Evolutionary conservation across 331 rosid genomes (phyloP).

Genomic region (Quercus phellos): DNA sequence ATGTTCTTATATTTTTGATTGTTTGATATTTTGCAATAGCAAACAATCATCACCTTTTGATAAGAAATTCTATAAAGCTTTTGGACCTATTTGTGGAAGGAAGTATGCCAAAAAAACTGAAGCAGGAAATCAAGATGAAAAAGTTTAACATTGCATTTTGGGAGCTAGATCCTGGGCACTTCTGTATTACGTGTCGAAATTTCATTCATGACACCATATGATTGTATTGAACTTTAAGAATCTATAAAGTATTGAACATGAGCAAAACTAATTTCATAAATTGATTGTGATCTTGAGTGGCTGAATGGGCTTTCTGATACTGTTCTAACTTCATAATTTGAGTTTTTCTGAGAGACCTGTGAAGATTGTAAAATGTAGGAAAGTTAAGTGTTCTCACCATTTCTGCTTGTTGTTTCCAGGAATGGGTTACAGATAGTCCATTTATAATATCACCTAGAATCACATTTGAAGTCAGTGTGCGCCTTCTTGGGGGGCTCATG

Average conservation of each 20-base stretch:
- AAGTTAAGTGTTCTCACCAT: constrained; percentile 7
- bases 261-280: neutral
- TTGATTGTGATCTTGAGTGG: neutral
- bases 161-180: neutral
- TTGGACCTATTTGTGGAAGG: neutral
- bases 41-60: neutral
- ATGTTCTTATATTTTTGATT: neutral
- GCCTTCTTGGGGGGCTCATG: constrained; percentile 99
- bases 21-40: constrained; percentile 4
- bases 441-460: constrained; percentile 98
- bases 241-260: neutral
- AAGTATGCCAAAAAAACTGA: neutral
- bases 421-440: constrained; percentile 97
- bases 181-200: neutral
- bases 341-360: constrained; percentile 11
- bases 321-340: constrained; percentile 1
- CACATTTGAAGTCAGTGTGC: constrained; percentile 96
- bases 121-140: neutral
- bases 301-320: neutral
- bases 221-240: neutral
- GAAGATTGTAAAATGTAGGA: constrained; percentile 7
- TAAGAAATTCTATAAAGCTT: neutral
- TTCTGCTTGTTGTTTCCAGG: constrained; percentile 46
- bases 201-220: neutral
- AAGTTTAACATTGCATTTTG: neutral